Evolutionary conservation across 257 asterid species (phyloP).

Genomic region (Fraxinus americana): DNA sequence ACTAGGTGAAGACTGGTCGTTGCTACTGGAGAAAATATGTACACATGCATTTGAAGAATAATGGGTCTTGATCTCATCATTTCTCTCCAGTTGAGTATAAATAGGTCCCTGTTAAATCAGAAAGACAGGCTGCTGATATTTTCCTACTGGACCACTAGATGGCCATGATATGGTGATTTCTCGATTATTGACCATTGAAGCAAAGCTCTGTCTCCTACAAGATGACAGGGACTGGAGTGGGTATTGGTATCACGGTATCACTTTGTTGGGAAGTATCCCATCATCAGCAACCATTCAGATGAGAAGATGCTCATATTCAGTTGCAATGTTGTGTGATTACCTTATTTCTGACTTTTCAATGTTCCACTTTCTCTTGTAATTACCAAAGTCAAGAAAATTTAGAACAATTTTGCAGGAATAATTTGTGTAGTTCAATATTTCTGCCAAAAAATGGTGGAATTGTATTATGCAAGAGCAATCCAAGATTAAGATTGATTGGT

Average conservation of each 20-base stretch:
- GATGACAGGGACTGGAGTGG: slow-evolving; percentile 48
- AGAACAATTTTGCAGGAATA: slow-evolving; percentile 81
- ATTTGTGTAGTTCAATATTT: slow-evolving; percentile 53
- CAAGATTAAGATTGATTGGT: slow-evolving; percentile 55
- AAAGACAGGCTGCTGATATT: slow-evolving; percentile 36
- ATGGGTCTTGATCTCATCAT: slow-evolving; percentile 32
- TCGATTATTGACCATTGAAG: slow-evolving; percentile 45
- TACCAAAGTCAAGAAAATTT: slow-evolving; percentile 50
- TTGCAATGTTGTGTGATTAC: slow-evolving; percentile 86
- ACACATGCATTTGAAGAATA: slow-evolving; percentile 61
- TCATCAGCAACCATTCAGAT: slow-evolving; percentile 47
- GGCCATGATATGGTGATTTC: slow-evolving; percentile 27
- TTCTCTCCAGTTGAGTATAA: slow-evolving; percentile 29
- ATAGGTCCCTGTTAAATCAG: slow-evolving; percentile 50
- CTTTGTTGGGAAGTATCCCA: slow-evolving; percentile 30
- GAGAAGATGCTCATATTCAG: slow-evolving; percentile 46
- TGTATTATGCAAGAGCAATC: slow-evolving; percentile 54
- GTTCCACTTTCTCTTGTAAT: slow-evolving; percentile 69
- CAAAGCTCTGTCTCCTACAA: slow-evolving; percentile 31
- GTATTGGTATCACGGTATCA: slow-evolving; percentile 34
- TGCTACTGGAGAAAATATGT: slow-evolving; percentile 79
- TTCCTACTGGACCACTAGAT: not conserved
- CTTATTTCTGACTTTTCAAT: slow-evolving; percentile 45
- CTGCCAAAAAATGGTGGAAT: slow-evolving; percentile 52
- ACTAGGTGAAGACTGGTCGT: slow-evolving; percentile 94